Evolutionary conservation across 2,329 filamentous ascomycete species (phyloP).

Genomic region (Alternaria brassicae): DNA sequence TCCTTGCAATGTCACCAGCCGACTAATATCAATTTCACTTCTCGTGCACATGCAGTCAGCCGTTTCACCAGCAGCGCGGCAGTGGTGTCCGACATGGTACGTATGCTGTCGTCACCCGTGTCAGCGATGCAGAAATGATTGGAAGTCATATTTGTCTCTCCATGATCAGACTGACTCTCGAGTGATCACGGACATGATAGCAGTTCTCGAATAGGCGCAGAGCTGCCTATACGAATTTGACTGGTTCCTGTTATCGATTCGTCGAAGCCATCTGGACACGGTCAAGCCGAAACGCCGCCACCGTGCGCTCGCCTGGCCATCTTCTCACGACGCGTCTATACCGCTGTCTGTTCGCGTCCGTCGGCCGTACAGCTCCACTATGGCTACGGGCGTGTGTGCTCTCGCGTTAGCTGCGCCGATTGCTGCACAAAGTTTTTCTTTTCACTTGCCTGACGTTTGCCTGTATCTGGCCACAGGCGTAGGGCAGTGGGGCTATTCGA

Average conservation of each 20-base stretch:
- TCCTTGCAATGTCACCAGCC: conserved; percentile 23
- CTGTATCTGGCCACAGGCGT: conserved; percentile 12
- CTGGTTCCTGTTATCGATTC: conserved; percentile 6
- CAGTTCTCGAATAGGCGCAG: neutral
- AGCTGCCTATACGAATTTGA: neutral
- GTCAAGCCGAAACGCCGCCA: conserved; percentile 26
- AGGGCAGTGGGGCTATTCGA: conserved; percentile 1
- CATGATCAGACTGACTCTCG: neutral
- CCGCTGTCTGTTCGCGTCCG: conserved; percentile 35
- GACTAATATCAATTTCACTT: conserved; percentile 13
- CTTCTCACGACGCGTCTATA: conserved; percentile 43
- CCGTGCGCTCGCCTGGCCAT: conserved; percentile 34
- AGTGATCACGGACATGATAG: neutral
- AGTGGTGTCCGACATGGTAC: conserved; percentile 6
- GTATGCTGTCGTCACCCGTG: neutral
- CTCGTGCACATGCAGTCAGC: conserved; percentile 15
- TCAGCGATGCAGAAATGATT: neutral
- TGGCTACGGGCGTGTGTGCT: conserved; percentile 18
- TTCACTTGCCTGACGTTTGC: conserved; percentile 35
- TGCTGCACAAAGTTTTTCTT: conserved; percentile 38
- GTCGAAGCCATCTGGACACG: conserved; percentile 15
- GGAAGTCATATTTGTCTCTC: neutral
- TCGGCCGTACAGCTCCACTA: conserved; percentile 28
- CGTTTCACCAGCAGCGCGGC: conserved; percentile 13
- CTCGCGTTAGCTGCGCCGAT: conserved; percentile 27